phyloP scores from a whole-genome alignment of 768 basidiomycete species.

The Kwoniella heveanensis region DNA sequence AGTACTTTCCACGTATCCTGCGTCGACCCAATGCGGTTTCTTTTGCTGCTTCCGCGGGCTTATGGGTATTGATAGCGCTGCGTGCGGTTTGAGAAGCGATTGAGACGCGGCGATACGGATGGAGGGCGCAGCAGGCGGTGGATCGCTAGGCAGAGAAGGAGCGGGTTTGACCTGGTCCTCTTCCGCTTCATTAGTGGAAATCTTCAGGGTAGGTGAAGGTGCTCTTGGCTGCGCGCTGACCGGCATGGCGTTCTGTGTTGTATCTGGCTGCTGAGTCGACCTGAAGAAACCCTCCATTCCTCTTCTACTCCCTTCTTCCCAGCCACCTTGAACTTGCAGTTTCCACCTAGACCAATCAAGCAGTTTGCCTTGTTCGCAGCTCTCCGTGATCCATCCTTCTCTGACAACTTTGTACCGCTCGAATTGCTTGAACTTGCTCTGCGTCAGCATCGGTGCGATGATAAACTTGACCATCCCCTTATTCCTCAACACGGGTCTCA shows the following conservation, averaged over 20 bases:
- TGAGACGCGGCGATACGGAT: not conserved
- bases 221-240: not conserved
- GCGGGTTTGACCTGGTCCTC: not conserved
- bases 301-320: conserved; percentile 44
- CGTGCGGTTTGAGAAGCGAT: conserved; percentile 12
- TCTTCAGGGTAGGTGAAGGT: too few relatives aligned
- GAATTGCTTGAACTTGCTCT: conserved; percentile 85
- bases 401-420: conserved; percentile 84
- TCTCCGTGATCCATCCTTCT: conserved; percentile 86
- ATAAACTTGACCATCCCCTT: conserved; percentile 59
- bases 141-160: not conserved
- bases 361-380: conserved; percentile 66
- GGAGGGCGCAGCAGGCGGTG: too few relatives aligned
- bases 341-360: conserved; percentile 79
- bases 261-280: conserved; percentile 5
- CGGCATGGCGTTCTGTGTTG: not conserved
- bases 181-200: too few relatives aligned
- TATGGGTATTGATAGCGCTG: conserved; percentile 23
- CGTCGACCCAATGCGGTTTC: not conserved
- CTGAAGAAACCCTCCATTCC: conserved; percentile 47
- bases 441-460: conserved; percentile 85
- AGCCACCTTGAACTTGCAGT: conserved; percentile 49
- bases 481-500: conserved; percentile 60
- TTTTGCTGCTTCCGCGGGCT: conserved; percentile 21
- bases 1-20: not conserved